Evolutionary conservation across 768 basidiomycete genomes (phyloP).

Genomic region (Pisolithus marmoratus): DNA sequence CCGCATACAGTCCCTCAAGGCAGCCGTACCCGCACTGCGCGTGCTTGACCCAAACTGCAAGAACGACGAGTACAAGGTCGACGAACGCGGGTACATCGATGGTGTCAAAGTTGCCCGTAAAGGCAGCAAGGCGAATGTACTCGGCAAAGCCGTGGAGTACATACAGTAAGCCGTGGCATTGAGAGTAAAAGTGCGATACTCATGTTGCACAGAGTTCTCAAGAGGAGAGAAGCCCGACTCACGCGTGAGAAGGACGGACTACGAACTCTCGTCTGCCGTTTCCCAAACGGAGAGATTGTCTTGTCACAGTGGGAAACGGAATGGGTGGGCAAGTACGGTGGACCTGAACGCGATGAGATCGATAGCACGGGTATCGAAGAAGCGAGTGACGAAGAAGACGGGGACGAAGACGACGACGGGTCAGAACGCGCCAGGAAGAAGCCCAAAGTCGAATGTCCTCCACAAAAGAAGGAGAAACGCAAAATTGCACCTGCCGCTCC

Average conservation of each 20-base stretch:
- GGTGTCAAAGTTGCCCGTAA: slow-evolving; percentile 91
- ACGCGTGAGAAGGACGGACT: slow-evolving; percentile 72
- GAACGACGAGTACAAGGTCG: slow-evolving; percentile 47
- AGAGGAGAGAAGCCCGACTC: slow-evolving; percentile 68
- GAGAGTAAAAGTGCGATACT: background rate
- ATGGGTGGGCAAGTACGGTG: slow-evolving; percentile 71
- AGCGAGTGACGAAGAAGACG: slow-evolving; percentile 38
- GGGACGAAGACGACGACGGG: slow-evolving; percentile 34
- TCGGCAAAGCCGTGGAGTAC: slow-evolving; percentile 89
- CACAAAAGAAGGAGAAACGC: slow-evolving; percentile 41
- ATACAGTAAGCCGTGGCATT: slow-evolving; percentile 44
- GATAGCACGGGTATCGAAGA: slow-evolving; percentile 39
- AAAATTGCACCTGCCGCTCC: slow-evolving; percentile 28
- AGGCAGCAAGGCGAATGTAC: slow-evolving; percentile 85
- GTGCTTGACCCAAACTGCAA: slow-evolving; percentile 57
- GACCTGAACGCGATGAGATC: slow-evolving; percentile 70
- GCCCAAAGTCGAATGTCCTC: slow-evolving; percentile 40
- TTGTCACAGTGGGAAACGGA: slow-evolving; percentile 72
- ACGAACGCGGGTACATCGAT: slow-evolving; percentile 81
- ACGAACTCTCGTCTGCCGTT: slow-evolving; percentile 58
- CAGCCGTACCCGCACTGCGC: slow-evolving; percentile 78
- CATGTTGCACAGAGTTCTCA: slow-evolving; percentile 52
- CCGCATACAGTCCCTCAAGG: slow-evolving; percentile 73
- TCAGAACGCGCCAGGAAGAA: slow-evolving; percentile 57
- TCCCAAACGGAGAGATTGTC: slow-evolving; percentile 70